Evolutionary conservation across 2,329 filamentous ascomycete genomes (phyloP).

Genomic region (Calonectria ilicicola): DNA sequence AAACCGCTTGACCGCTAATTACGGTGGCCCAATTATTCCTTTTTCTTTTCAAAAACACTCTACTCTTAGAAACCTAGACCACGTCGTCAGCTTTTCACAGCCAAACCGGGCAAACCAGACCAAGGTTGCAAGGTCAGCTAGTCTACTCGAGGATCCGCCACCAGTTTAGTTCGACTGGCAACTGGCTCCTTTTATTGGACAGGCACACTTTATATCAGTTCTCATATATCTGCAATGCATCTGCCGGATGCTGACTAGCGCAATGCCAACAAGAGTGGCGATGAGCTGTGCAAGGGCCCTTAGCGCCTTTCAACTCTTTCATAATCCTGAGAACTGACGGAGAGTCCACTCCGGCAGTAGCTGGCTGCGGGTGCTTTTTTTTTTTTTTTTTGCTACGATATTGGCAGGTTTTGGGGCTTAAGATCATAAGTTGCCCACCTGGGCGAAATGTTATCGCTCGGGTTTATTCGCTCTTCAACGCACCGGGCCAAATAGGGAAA

Average conservation of each 20-base stretch:
- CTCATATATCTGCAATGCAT: background rate
- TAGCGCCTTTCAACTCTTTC: background rate
- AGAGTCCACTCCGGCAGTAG: background rate
- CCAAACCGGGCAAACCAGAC: background rate
- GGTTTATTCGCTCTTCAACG: background rate
- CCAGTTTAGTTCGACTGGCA: background rate
- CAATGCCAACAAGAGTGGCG: background rate
- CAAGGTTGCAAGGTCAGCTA: background rate
- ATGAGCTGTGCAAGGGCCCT: background rate
- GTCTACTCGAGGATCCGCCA: background rate
- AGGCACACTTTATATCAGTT: background rate
- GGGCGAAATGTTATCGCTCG: background rate
- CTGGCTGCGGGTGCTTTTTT: too few relatives aligned
- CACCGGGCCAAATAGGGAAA: background rate
- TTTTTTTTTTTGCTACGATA: background rate
- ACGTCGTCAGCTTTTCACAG: background rate
- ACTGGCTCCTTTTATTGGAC: background rate
- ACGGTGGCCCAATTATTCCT: background rate
- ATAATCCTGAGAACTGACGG: background rate
- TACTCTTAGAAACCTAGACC: background rate
- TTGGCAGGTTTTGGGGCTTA: too few relatives aligned
- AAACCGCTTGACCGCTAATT: background rate
- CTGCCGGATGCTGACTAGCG: background rate
- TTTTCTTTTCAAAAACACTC: background rate
- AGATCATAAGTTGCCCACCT: background rate